Base-by-base conservation (phyloP, 2,329 filamentous ascomycete species). In the Diaporthe velutina region DNA sequence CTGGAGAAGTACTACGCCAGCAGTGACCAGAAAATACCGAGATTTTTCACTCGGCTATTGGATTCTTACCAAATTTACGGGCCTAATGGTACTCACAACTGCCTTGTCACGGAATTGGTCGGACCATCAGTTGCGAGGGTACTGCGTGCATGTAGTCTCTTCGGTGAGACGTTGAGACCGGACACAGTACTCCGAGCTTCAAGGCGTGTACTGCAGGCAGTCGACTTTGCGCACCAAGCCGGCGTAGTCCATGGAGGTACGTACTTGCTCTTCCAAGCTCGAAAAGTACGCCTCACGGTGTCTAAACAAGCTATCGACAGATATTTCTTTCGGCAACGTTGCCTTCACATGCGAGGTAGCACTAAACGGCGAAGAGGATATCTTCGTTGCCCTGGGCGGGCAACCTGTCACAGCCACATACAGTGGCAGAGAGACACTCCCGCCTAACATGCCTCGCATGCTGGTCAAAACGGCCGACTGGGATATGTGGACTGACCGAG, bases 101-200 rank as follows among this genome's bases (percentile, higher is more conserved):
- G 67, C 22, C 67, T 70, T 28, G 67, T 70, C 8, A 70, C 67
- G 2, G 67, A 70, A 19, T n/a, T 70, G 19, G 28, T 58, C 7
- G 67, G 67, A 1, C 67, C 67, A 5, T 45, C 52, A 45, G 13
- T 70, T 13, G 25, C 67, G 6, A 35, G 25, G 28, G 67, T 58
- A 19, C 45, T 67, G 30, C 45, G 45, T 2, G 67, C 52, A n/a
- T 58, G 67, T 22, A 33, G 25, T 12, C 40, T 48, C 10, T 58
- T 71, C 7, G 67, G 50, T 1, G 52, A 71, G 38, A 58, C 38
- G 1, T 9, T 58, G 52, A 40, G 54, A 28, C 67, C 67, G 12
- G 52, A 58, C 30, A 71, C 67, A 19, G n/a, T 58, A 19, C 40
- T 70, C 22, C 45, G 50, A 58, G 35, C 67, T 19, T 57, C 67